Evolutionary conservation across 805 yeast genomes (phyloP).

Genomic region (Candida qinlingensis): DNA sequence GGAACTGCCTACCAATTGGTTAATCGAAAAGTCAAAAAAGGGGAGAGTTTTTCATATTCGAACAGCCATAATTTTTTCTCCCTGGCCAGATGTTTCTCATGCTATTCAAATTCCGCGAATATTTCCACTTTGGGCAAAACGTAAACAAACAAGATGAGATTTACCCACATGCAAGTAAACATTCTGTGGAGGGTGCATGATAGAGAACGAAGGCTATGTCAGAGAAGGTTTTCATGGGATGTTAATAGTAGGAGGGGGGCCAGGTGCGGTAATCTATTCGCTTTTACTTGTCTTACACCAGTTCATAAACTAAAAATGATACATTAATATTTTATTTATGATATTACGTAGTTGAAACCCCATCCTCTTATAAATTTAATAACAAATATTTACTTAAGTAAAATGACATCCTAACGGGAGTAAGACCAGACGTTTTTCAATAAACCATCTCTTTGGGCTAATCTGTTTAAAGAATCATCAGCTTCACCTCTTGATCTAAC

Average conservation of each 20-base stretch:
- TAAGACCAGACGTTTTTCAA: slow-evolving; percentile 93
- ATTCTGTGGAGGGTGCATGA: background rate
- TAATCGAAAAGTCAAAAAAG: background rate
- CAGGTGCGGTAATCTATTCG: no score
- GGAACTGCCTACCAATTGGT: background rate
- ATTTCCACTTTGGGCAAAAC: slow-evolving; percentile 1
- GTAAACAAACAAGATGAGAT: slow-evolving; percentile 1
- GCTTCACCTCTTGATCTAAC: slow-evolving; percentile 99
- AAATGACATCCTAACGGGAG: slow-evolving; percentile 62
- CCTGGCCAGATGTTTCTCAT: no score
- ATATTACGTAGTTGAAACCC: background rate
- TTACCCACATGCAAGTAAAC: background rate
- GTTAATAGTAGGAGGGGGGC: no score
- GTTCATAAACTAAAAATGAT: background rate
- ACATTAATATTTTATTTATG: background rate
- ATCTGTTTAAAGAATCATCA: slow-evolving; percentile 98
- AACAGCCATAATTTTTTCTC: no score
- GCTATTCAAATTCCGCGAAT: background rate
- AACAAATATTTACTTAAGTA: background rate
- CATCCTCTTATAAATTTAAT: background rate
- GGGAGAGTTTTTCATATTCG: background rate
- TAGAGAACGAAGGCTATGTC: no score
- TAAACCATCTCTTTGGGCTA: slow-evolving; percentile 98
- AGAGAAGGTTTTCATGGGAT: no score
- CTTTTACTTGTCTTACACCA: background rate